Evolutionary conservation across 768 basidiomycete genomes (phyloP), one percentile per base, ranked within the genome.

Genomic region (Rhizopogon salebrosus): DNA sequence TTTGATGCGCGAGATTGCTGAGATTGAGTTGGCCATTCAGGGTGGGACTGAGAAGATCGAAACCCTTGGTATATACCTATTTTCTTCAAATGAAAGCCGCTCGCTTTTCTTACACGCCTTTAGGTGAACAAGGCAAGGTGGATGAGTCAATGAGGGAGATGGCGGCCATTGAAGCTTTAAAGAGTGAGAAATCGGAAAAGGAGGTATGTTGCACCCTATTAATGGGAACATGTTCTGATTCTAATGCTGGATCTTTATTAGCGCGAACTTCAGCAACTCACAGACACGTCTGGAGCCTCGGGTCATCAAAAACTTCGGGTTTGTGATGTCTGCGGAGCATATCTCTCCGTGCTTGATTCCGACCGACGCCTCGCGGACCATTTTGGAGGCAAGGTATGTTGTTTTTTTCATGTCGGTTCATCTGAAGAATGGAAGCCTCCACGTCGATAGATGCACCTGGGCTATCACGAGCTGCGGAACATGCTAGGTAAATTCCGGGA

Each of bases 241-340:
- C 16, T 18, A 35, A 4, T 13, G 23, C 22, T 49, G 55, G 41
- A 43, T 46, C 52, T 51, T 6, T 48, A 2, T 36, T 55, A 94
- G 89, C 87, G 92, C 53, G 97, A 98, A 64, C 77, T 98, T 41
- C 94, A 97, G 71, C 87, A 94, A 69, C 75, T 99, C 58, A 97
- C 95, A 38, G 97, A 99, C 67, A 98, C 93, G 27, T 95, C 95
- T 37, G 97, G 97, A 52, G 97, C 97, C 5, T 97, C 94, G 52
- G 97, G 97, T n/a, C 97, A 99, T 77, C 97, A 99, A 73, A 98
- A 98, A 72, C 76, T 99, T 61, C 87, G 97, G 57, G 97, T 99
- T n/a, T 98, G 97, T 75, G 97, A 99, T 75, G 95, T 98, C 26
- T 99, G 97, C 68, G 97, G 97, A 62, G 97, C 97, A n/a, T 98